These are phyloP conservation scores for Schoenoplectus tabernaemontani DNA, from an alignment of 202 grass and related monocot genomes.

Conservation along the genomic window DNA sequence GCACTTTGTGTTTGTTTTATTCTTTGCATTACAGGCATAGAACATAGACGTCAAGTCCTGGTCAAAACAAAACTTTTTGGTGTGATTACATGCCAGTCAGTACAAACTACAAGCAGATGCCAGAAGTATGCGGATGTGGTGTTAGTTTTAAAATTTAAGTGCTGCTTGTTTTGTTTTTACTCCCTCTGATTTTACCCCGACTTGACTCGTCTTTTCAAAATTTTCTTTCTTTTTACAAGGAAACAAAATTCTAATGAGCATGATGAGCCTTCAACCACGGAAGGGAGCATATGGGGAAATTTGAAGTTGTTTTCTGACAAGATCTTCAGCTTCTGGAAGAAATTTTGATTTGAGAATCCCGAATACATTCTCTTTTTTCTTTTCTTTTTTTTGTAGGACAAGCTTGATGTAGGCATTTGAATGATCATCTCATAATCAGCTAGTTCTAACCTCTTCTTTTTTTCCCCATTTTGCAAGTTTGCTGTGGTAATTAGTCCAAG, in stretches of 20 bases:
- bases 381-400: no score
- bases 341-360: slow-evolving; percentile 27
- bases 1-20: background rate
- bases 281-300: slow-evolving; percentile 40
- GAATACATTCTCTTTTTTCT: background rate
- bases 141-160: no score
- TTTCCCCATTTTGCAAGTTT: slow-evolving; percentile 10
- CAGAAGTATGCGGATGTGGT: no score
- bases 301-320: slow-evolving; percentile 53
- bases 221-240: slow-evolving; percentile 30
- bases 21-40: background rate
- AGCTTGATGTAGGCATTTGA: slow-evolving; percentile 21
- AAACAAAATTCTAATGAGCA: slow-evolving; percentile 17
- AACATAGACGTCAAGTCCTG: background rate
- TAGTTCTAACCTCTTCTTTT: background rate
- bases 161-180: background rate
- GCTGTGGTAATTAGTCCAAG: no score
- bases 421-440: background rate
- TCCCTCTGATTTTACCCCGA: background rate
- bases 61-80: background rate
- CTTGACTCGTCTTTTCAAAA: background rate
- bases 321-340: slow-evolving; percentile 59
- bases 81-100: background rate
- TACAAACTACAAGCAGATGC: no score
- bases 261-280: slow-evolving; percentile 18